Evolutionary conservation across 2,329 filamentous ascomycete species (phyloP).

Genomic region (Colletotrichum sp.): DNA sequence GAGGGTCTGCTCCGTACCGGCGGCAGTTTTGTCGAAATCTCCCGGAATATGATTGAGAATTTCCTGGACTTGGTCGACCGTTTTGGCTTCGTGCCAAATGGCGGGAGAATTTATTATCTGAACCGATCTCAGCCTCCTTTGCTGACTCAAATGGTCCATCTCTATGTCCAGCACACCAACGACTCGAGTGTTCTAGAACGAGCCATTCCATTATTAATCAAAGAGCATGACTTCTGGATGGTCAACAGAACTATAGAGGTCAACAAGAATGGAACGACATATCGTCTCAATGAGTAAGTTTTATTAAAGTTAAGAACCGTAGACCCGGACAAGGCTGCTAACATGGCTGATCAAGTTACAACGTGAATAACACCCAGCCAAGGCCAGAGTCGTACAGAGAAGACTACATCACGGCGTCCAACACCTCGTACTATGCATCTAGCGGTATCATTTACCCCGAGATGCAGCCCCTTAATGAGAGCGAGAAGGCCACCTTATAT

Average conservation of each 20-base stretch:
- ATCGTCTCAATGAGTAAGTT: slow-evolving; percentile 60
- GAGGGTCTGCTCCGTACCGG: slow-evolving; percentile 69
- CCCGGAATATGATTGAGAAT: slow-evolving; percentile 72
- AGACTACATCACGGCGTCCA: slow-evolving; percentile 70
- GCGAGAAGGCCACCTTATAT: slow-evolving; percentile 59
- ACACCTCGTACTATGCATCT: slow-evolving; percentile 64
- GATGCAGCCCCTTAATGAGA: slow-evolving; percentile 52
- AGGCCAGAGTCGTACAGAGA: slow-evolving; percentile 72
- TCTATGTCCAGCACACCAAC: slow-evolving; percentile 69
- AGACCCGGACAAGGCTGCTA: neutral
- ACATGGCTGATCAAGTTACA: slow-evolving; percentile 46
- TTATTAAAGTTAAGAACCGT: too few relatives aligned
- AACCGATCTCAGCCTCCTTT: slow-evolving; percentile 73
- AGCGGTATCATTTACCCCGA: slow-evolving; percentile 65
- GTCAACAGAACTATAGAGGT: slow-evolving; percentile 64
- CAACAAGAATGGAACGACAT: slow-evolving; percentile 48
- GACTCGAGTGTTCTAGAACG: slow-evolving; percentile 65
- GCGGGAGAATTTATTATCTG: slow-evolving; percentile 70
- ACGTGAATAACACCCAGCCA: slow-evolving; percentile 68
- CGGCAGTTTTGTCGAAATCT: slow-evolving; percentile 67
- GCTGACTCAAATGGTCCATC: slow-evolving; percentile 68
- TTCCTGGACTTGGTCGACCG: slow-evolving; percentile 70
- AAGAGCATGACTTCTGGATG: slow-evolving; percentile 68
- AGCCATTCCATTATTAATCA: slow-evolving; percentile 66
- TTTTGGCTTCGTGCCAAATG: slow-evolving; percentile 72